Percentiles rank a stretch among this genome's conserved stretches.
These are phyloP conservation scores for Aspergillus ostianus DNA, from an alignment of 495 filamentous ascomycete species.

Conservation along the genomic window DNA sequence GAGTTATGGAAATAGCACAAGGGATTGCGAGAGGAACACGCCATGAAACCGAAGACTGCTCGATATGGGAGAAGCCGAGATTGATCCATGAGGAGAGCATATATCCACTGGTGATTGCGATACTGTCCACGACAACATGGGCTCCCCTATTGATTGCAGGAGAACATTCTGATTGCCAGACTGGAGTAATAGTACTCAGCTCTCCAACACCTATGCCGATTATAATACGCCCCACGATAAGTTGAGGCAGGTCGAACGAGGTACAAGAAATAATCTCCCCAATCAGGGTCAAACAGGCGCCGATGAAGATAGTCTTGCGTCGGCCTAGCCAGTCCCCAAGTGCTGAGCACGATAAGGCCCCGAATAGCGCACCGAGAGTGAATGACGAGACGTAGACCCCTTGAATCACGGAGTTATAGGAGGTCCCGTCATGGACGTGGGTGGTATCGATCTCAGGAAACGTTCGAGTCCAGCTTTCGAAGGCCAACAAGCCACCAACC, in stretches of 20 bases:
- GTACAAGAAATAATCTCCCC: slow-evolving; percentile 38
- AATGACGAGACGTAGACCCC: slow-evolving; percentile 32
- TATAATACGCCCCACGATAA: slow-evolving; percentile 44
- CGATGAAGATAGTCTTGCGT: slow-evolving; percentile 30
- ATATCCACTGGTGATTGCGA: slow-evolving; percentile 53
- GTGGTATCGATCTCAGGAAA: slow-evolving; percentile 22
- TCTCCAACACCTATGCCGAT: slow-evolving; percentile 46
- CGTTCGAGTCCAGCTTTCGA: slow-evolving; percentile 16
- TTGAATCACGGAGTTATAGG: slow-evolving; percentile 18
- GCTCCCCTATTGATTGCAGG: slow-evolving; percentile 35
- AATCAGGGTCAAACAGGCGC: slow-evolving; percentile 23
- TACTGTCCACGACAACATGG: slow-evolving; percentile 37
- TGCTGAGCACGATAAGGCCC: slow-evolving; percentile 27
- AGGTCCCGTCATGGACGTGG: slow-evolving; percentile 4
- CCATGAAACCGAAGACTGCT: slow-evolving; percentile 43
- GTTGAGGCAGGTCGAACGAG: slow-evolving; percentile 39
- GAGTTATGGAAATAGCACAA: slow-evolving; percentile 59
- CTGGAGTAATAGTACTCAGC: slow-evolving; percentile 44
- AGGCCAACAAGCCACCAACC: slow-evolving; percentile 19
- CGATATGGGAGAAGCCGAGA: slow-evolving; percentile 42
- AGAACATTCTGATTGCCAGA: slow-evolving; percentile 50
- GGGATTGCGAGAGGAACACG: slow-evolving; percentile 48
- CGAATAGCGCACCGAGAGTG: slow-evolving; percentile 32
- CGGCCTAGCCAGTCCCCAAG: slow-evolving; percentile 33
- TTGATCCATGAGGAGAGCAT: slow-evolving; percentile 40